Evolutionary conservation across 495 filamentous ascomycete genomes (phyloP).

Genomic region (Pseudotulostoma volvatum): DNA sequence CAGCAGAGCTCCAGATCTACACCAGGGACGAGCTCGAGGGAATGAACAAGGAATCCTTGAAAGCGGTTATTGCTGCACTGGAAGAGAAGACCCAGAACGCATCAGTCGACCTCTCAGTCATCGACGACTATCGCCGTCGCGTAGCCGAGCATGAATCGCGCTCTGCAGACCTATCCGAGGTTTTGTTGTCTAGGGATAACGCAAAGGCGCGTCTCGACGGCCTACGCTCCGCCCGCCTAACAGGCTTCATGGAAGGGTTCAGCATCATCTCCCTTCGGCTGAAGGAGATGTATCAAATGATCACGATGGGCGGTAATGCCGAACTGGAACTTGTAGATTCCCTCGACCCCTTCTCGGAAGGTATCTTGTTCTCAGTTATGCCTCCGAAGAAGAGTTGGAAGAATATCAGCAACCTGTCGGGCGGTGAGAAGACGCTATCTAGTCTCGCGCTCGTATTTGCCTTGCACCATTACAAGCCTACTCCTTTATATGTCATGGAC

Average conservation of each 20-base stretch:
- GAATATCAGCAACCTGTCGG: conserved; percentile 87
- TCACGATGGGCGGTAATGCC: conserved; percentile 98
- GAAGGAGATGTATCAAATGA: conserved; percentile 99
- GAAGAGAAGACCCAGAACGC: conserved; percentile 88
- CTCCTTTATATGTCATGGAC: conserved; percentile 97
- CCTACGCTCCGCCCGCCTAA: conserved; percentile 70
- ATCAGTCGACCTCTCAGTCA: conserved; percentile 76
- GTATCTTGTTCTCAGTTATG: conserved; percentile 95
- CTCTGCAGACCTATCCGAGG: conserved; percentile 58
- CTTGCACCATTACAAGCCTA: conserved; percentile 94
- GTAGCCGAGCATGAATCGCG: conserved; percentile 74
- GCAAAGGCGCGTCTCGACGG: conserved; percentile 86
- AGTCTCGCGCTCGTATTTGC: conserved; percentile 92
- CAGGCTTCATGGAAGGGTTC: conserved; percentile 98
- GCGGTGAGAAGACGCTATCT: conserved; percentile 93
- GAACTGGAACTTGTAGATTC: conserved; percentile 93
- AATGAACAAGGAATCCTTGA: conserved; percentile 75
- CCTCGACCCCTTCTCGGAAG: conserved; percentile 90
- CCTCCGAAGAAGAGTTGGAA: conserved; percentile 99
- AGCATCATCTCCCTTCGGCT: conserved; percentile 82
- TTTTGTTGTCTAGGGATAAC: conserved; percentile 59
- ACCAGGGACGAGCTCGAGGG: conserved; percentile 85
- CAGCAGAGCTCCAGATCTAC: conserved; percentile 54
- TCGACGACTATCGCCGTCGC: conserved; percentile 83
- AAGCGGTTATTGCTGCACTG: conserved; percentile 71